A percentile compares a stretch with the other conserved stretches of the same genome.
Evolutionary conservation across 495 filamentous ascomycete genomes (phyloP).

Genomic region (Letharia columbiana): DNA sequence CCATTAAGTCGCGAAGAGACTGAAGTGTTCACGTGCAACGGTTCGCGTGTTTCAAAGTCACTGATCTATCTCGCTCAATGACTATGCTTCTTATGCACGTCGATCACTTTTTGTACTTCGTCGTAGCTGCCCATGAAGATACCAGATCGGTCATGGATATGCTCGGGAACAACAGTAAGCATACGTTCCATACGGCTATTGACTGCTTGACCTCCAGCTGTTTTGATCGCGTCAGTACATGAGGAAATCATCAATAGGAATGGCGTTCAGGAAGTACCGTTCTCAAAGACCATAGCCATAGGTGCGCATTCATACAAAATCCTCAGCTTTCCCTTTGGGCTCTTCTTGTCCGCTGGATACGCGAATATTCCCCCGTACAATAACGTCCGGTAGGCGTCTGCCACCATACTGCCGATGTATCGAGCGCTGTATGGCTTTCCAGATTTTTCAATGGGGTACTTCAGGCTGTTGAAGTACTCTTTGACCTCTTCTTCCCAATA

Average conservation of each 20-base stretch:
- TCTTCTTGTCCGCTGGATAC: constrained; percentile 96
- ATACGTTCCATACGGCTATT: constrained; percentile 83
- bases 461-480: constrained; percentile 80
- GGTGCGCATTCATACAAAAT: constrained; percentile 98
- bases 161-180: constrained; percentile 79
- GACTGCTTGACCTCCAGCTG: constrained; percentile 86
- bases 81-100: constrained; percentile 46
- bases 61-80: constrained; percentile 3
- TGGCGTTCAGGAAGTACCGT: constrained; percentile 51
- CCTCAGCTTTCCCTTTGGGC: constrained; percentile 91
- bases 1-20: neutral
- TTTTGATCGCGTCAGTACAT: constrained; percentile 12
- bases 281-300: constrained; percentile 99
- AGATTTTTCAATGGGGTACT: constrained; percentile 57
- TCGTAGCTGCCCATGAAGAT: constrained; percentile 94
- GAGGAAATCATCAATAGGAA: neutral
- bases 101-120: constrained; percentile 92
- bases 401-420: constrained; percentile 97
- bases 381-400: constrained; percentile 91
- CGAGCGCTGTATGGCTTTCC: constrained; percentile 89
- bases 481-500: constrained; percentile 92
- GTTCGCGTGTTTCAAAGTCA: neutral
- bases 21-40: neutral
- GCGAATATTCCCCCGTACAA: constrained; percentile 96
- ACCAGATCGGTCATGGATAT: constrained; percentile 91